Percentiles rank a stretch among this genome's conserved stretches.
Evolutionary conservation across 176 grass and related monocot species (phyloP).

Genomic region (Zea luxurians): DNA sequence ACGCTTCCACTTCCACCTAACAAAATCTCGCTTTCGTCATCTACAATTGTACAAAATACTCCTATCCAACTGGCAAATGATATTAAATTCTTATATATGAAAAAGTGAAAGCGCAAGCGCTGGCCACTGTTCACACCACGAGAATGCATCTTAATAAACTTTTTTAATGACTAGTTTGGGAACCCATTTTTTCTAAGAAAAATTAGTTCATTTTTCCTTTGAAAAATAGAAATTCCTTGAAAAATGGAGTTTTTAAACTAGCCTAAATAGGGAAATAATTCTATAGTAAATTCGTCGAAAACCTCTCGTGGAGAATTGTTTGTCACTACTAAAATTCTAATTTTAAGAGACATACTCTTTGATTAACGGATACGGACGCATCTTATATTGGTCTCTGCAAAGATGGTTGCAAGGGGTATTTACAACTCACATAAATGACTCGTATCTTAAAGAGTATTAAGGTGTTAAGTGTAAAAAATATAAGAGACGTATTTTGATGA

Average conservation of each 20-base stretch:
- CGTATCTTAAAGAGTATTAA: too few species aligned
- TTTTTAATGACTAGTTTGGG: not conserved
- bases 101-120: not conserved
- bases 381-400: too few species aligned
- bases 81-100: constrained; percentile 7
- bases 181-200: too few species aligned
- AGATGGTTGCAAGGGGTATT: too few species aligned
- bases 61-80: constrained; percentile 33
- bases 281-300: constrained; percentile 12
- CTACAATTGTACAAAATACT: not conserved
- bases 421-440: too few species aligned
- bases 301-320: constrained; percentile 15
- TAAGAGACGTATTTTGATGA: too few species aligned
- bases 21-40: constrained; percentile 32
- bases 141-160: constrained; percentile 23
- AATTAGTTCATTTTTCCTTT: too few species aligned
- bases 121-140: constrained; percentile 24
- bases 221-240: too few species aligned
- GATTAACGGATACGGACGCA: too few species aligned
- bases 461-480: too few species aligned
- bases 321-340: not conserved
- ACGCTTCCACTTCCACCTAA: constrained; percentile 20
- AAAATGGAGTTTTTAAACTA: too few species aligned
- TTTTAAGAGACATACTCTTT: too few species aligned
- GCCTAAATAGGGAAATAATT: not conserved